phyloP scores from a whole-genome alignment of 768 basidiomycete genomes.

The Coprinopsis marcescibilis region DNA sequence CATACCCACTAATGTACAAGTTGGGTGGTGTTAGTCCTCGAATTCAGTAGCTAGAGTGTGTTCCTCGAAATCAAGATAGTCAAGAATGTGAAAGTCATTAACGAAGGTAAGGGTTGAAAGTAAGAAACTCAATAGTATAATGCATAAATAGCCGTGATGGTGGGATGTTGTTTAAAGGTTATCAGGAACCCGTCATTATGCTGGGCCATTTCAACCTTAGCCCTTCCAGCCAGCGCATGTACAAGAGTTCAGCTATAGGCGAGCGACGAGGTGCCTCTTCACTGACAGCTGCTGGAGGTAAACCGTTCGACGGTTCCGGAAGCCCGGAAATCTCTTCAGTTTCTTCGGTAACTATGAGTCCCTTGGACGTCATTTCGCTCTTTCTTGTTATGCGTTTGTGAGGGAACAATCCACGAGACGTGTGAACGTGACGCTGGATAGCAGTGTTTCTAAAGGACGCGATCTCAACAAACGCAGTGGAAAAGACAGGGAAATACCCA shows the following conservation, averaged over 20 bases:
- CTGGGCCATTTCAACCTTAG: constrained; percentile 87
- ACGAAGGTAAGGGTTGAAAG: background rate
- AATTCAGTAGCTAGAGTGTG: no score
- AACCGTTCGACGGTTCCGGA: constrained; percentile 30
- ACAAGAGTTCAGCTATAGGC: constrained; percentile 93
- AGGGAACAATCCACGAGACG: constrained; percentile 74
- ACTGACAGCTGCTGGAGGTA: constrained; percentile 21
- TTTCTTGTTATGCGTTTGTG: constrained; percentile 73
- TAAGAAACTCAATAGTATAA: background rate
- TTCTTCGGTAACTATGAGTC: constrained; percentile 78
- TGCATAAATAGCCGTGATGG: background rate
- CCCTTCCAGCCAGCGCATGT: constrained; percentile 94
- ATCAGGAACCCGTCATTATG: constrained; percentile 34
- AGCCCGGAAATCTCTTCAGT: constrained; percentile 62
- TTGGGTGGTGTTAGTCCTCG: no score
- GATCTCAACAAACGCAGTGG: constrained; percentile 8
- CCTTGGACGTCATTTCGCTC: constrained; percentile 82
- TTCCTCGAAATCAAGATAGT: no score
- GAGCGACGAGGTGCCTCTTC: constrained; percentile 58
- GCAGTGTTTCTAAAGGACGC: constrained; percentile 52
- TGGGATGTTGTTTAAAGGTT: background rate
- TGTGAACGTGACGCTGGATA: constrained; percentile 80
- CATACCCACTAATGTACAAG: background rate
- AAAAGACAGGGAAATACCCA: constrained; percentile 33
- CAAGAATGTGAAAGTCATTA: no score